Percentiles rank a stretch among this genome's conserved stretches.
These are phyloP conservation scores for Backusella australiensis DNA, from an alignment of 192 early-diverging fungal species.

Conservation along the genomic window DNA sequence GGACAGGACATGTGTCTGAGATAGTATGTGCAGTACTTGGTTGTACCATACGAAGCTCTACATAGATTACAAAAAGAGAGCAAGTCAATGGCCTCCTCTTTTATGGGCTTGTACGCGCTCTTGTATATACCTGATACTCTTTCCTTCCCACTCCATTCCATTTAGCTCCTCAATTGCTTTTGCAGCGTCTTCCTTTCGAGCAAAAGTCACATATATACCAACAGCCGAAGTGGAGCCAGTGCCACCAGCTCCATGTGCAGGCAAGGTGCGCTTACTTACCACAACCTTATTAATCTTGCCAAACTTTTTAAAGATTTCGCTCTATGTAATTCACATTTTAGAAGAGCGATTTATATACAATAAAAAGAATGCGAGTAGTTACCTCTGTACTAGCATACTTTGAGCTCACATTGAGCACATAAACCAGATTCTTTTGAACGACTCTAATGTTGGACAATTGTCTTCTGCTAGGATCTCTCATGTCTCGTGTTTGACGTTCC, in stretches of 20 bases:
- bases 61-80: neutral
- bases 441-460: constrained; percentile 88
- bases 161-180: constrained; percentile 94
- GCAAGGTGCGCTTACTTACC: constrained; percentile 73
- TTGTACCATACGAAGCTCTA: constrained; percentile 95
- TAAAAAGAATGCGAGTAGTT: constrained; percentile 3
- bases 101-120: neutral
- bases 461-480: constrained; percentile 69
- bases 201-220: constrained; percentile 94
- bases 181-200: constrained; percentile 88
- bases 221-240: constrained; percentile 39
- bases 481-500: constrained; percentile 88
- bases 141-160: constrained; percentile 84
- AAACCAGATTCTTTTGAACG: constrained; percentile 96
- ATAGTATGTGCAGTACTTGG: constrained; percentile 98
- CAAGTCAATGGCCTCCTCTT: neutral
- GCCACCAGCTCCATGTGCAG: constrained; percentile 22
- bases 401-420: constrained; percentile 88
- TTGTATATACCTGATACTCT: constrained; percentile 63
- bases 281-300: constrained; percentile 95
- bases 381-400: constrained; percentile 88
- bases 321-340: constrained; percentile 54
- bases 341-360: constrained; percentile 25
- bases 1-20: constrained; percentile 88
- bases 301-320: constrained; percentile 98